Evolutionary conservation across 2,329 filamentous ascomycete species (phyloP), one percentile per base, ranked within the genome.

Genomic region (Diaporthe longicolla): DNA sequence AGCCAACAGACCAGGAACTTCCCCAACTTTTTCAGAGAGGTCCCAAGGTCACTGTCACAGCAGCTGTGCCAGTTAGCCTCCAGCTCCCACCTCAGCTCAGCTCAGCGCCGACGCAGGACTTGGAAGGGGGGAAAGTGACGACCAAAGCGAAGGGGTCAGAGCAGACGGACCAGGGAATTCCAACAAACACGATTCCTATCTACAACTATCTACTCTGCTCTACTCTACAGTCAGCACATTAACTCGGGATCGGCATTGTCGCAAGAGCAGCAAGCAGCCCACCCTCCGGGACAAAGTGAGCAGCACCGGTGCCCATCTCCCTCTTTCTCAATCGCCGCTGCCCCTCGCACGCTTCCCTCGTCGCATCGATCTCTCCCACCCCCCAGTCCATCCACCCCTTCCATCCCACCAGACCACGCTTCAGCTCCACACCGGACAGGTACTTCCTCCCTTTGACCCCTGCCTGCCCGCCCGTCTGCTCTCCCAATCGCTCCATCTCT

Each of bases 11-110:
- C 66, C 73, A 72, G 73, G 76, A 77, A 79, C 70, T 78, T 80
- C 78, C 79, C 79, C 79, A 80, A 80, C 78, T 79, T 77, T 79
- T 80, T 78, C 63, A 52, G 37, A 45, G 52, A 32, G 70, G 58
- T 71, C 70, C 70, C 72, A 57, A 57, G 19, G 13, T 26, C 63
- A 17, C 63, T 15, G 63, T 19, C 29, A 26, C n/a, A 68, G 63
- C 24, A 68, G 63, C 63, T 54, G 52, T 40, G 37, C 19, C 55
- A 58, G 55, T 17, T 24, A 35, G 55, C 55, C 32, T n/a, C n/a
- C 32, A 59, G 65, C 66, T 55, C 24, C 24, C 52, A 50, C 40
- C 29, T 37, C 63, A 32, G 19, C 48, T 50, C 48, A 61, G 43
- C 43, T 50, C 43, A 50, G 26, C 45, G 15, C 6, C 45, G 21